Evolutionary conservation across 2,329 filamentous ascomycete genomes (phyloP).

Genomic region (Hypoxylon sp.): DNA sequence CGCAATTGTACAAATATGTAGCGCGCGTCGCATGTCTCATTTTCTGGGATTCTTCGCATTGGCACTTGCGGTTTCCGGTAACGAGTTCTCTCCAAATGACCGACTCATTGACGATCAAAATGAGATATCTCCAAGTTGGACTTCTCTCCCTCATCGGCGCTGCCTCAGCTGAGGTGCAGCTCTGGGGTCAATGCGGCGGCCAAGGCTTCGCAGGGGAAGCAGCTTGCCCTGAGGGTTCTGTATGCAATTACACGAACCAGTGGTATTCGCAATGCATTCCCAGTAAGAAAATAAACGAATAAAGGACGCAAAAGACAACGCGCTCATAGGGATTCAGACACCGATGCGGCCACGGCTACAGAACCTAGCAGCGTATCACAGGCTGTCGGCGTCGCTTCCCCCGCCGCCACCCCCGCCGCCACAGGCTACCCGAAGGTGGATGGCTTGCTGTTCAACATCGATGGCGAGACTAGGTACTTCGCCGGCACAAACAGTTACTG

Average conservation of each 20-base stretch:
- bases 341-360: not conserved
- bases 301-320: constrained; percentile 12
- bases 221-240: constrained; percentile 51
- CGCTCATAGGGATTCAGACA: constrained; percentile 31
- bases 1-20: constrained; percentile 25
- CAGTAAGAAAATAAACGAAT: constrained; percentile 32
- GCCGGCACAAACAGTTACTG: constrained; percentile 69
- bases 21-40: not conserved
- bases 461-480: constrained; percentile 61
- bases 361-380: constrained; percentile 8
- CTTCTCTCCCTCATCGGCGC: constrained; percentile 46
- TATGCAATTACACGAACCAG: constrained; percentile 53
- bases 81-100: not conserved
- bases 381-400: constrained; percentile 30
- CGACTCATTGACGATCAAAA: constrained; percentile 25
- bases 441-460: constrained; percentile 58
- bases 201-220: constrained; percentile 53
- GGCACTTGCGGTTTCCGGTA: not conserved
- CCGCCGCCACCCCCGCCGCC: constrained; percentile 42
- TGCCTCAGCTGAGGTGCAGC: constrained; percentile 45
- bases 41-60: not conserved
- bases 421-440: constrained; percentile 46
- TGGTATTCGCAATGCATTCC: constrained; percentile 58
- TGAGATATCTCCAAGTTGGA: constrained; percentile 47
- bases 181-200: constrained; percentile 57